Percentiles rank a stretch among this genome's conserved stretches.
Conservation (phyloP, 495 filamentous ascomycete species). For the Penicillium arizonense region DNA sequence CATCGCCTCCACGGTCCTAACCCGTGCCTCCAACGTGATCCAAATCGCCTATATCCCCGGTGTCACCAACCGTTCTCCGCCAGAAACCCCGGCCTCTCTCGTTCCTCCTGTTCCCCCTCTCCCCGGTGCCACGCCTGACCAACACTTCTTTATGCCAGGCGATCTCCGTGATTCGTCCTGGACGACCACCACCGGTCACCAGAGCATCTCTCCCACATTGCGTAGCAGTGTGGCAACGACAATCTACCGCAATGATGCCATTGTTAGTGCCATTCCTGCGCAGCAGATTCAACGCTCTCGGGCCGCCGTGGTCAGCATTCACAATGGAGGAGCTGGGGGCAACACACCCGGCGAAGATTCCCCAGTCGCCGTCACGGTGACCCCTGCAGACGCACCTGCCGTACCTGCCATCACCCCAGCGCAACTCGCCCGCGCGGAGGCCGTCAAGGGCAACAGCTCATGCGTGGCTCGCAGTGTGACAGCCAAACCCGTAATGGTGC, state of each 20-base stretch:
- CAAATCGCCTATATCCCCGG: slow-evolving; percentile 99
- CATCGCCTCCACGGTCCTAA: slow-evolving; percentile 92
- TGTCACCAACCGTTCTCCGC: slow-evolving; percentile 87
- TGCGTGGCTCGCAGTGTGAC: slow-evolving; percentile 44
- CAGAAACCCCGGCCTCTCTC: slow-evolving; percentile 76
- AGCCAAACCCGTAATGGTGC: slow-evolving; percentile 48
- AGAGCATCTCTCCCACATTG: slow-evolving; percentile 59
- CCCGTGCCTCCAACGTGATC: slow-evolving; percentile 95
- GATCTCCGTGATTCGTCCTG: slow-evolving; percentile 87
- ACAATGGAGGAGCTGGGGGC: slow-evolving; percentile 36
- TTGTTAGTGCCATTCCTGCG: slow-evolving; percentile 75
- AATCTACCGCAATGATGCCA: slow-evolving; percentile 83
- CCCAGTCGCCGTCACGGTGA: slow-evolving; percentile 22
- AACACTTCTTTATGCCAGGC: slow-evolving; percentile 91
- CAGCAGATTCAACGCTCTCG: slow-evolving; percentile 82
- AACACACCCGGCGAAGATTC: slow-evolving; percentile 11
- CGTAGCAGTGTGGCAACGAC: slow-evolving; percentile 87
- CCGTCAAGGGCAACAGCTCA: slow-evolving; percentile 36
- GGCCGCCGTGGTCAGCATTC: slow-evolving; percentile 88
- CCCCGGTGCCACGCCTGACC: slow-evolving; percentile 71
- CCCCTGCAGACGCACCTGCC: slow-evolving; percentile 45
- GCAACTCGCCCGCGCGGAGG: slow-evolving; percentile 43
- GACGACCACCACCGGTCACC: slow-evolving; percentile 64
- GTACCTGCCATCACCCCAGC: slow-evolving; percentile 53
- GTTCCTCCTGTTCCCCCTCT: slow-evolving; percentile 92